Conservation (phyloP, 2,329 filamentous ascomycete species). For the Botryotinia calthae region DNA sequence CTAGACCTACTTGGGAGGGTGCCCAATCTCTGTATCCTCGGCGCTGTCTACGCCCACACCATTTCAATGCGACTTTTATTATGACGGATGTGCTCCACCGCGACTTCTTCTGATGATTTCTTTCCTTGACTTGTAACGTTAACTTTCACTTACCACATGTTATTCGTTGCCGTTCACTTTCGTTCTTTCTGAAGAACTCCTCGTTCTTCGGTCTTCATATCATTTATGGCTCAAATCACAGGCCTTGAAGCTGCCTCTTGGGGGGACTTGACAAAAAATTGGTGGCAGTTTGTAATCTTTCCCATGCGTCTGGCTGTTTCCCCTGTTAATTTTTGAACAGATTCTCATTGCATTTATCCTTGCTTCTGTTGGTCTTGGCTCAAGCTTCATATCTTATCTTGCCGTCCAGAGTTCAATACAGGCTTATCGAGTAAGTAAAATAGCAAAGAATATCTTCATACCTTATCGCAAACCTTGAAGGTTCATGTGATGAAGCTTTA, state of each 20-base stretch:
- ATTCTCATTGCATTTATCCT: conserved; percentile 33
- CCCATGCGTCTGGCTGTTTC: neutral
- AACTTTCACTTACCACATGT: conserved; percentile 12
- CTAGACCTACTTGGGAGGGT: conserved; percentile 11
- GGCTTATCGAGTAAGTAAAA: conserved; percentile 17
- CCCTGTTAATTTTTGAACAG: conserved; percentile 27
- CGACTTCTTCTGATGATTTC: neutral
- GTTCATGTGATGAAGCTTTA: neutral
- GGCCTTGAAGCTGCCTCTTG: conserved; percentile 32
- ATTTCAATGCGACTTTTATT: conserved; percentile 9
- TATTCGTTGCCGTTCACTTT: conserved; percentile 8
- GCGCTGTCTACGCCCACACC: conserved; percentile 4
- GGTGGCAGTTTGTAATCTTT: conserved; percentile 33
- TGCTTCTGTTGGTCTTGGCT: conserved; percentile 28
- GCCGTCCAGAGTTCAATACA: conserved; percentile 23
- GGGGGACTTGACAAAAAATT: conserved; percentile 29
- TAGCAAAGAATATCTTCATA: neutral
- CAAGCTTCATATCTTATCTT: conserved; percentile 23
- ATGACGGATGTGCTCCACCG: conserved; percentile 17
- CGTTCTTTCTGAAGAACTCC: conserved; percentile 8
- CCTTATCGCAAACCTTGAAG: neutral
- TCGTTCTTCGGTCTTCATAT: conserved; percentile 15
- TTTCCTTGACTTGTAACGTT: conserved; percentile 21
- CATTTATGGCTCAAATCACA: conserved; percentile 30
- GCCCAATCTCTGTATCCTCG: neutral